These are phyloP conservation scores for Salvia miltiorrhiza DNA, from an alignment of 257 asterid species.

Conservation along the genomic window DNA sequence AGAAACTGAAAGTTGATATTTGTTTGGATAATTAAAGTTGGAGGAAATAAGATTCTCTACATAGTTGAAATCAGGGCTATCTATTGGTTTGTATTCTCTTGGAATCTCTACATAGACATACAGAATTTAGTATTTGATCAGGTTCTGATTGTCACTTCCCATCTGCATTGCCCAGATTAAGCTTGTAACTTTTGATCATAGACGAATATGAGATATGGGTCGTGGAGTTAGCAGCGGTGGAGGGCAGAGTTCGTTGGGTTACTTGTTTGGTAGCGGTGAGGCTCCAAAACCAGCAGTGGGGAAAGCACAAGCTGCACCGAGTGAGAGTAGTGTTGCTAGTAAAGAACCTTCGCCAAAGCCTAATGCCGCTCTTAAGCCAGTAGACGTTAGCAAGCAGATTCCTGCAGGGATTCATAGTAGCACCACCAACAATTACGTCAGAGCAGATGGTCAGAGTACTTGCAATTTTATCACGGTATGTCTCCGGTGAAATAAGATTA, in stretches of 20 bases:
- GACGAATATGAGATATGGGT: slow-evolving; percentile 36
- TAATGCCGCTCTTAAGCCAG: slow-evolving; percentile 40
- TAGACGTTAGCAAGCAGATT: slow-evolving; percentile 50
- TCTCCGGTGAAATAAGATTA: not conserved
- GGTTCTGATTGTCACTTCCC: slow-evolving; percentile 7
- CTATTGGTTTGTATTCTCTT: no score
- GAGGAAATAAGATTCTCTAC: not conserved
- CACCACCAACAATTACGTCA: slow-evolving; percentile 39
- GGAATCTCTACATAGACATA: not conserved
- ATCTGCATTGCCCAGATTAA: not conserved
- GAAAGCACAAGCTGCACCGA: slow-evolving; percentile 36
- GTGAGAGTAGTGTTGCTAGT: slow-evolving; percentile 30
- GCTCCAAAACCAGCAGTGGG: slow-evolving; percentile 45
- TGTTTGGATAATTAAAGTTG: not conserved
- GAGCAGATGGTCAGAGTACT: slow-evolving; percentile 53
- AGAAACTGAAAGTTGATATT: not conserved
- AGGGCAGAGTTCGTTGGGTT: slow-evolving; percentile 68
- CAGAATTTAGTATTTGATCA: not conserved
- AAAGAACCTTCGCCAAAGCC: slow-evolving; percentile 52
- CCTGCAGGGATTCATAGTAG: slow-evolving; percentile 68
- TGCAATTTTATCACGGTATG: slow-evolving; percentile 57
- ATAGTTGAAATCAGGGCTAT: not conserved
- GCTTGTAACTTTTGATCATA: not conserved
- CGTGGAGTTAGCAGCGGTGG: slow-evolving; percentile 73
- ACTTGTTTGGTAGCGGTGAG: slow-evolving; percentile 59